Evolutionary conservation across 495 filamentous ascomycete genomes (phyloP).

Genomic region (Pseudevernia furfuracea): DNA sequence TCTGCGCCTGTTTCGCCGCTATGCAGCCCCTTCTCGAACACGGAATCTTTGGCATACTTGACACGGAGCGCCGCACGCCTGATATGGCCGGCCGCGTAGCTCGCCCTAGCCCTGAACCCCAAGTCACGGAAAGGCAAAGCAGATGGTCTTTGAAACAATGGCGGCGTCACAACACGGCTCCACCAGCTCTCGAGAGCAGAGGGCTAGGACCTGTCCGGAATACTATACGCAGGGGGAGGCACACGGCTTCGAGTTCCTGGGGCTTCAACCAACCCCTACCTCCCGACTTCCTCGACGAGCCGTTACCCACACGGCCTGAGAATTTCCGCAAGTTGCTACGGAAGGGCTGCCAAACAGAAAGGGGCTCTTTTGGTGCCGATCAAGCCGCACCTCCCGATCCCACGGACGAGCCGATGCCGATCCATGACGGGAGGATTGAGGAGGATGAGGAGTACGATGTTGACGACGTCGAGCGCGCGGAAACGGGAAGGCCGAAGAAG

Average conservation of each 20-base stretch:
- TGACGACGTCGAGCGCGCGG: not conserved
- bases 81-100: not conserved
- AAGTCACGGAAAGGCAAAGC: not conserved
- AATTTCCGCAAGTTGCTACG: not conserved
- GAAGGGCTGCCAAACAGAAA: not conserved
- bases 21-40: constrained; percentile 25
- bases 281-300: not conserved
- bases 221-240: not conserved
- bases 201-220: not conserved
- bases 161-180: not conserved
- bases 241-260: constrained; percentile 3
- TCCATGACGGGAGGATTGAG: not conserved
- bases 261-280: constrained; percentile 8
- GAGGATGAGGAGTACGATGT: not conserved
- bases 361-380: not conserved
- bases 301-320: not conserved
- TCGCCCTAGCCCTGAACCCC: not conserved
- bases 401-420: not conserved
- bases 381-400: not conserved
- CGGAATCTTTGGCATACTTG: not conserved
- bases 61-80: not conserved
- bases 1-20: constrained; percentile 39
- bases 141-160: not conserved
- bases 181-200: not conserved
- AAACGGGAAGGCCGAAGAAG: not conserved